Base-by-base conservation (phyloP, 345 rosid genomes). In the Heritiera littoralis region DNA sequence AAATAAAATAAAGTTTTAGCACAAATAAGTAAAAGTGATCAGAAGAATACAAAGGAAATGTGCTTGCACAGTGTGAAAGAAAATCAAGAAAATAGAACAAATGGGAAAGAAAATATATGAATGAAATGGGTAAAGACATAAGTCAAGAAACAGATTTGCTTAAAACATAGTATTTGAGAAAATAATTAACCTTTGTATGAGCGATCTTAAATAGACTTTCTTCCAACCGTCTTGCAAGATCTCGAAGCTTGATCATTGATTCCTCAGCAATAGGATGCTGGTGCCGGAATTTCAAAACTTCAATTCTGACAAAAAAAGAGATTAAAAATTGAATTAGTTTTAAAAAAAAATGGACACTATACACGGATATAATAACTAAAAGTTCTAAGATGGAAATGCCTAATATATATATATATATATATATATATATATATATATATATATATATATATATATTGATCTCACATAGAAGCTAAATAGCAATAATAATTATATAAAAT, bases 141-240 rank as follows among this genome's bases (percentile, higher is more conserved):
- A 55, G 8, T 59, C 12, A 51, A 77, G 30, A 65, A 14, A 75
- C 15, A 75, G 69, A 75, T 63, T 45, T 54, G 9, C 32, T 72
- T 14, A 54, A 51, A 48, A 72, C 15, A 72, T 72, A 52, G 14
- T 3, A 18, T 49, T 66, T 8, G 32, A 20, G 17, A 54, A 66
- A 52, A 68, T 13, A 41, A 23, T 41, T 64, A 80, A 92, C 99
- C 99, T 92, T 88, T n/a, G 95, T 55, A 48, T 2, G 77, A 66
- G 98, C 98, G 69, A 55, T 60, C 86, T 84, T 94, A 81, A 89
- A 91, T 38, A 96, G 82, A 71, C 98, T 95, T 74, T 92, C 97
- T 82, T 96, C 99, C 75, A 94, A 83, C 81, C 99, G 97, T 85
- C 82, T 96, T 52, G 91, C 90, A 65, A 92, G 61, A 81, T 89